A percentile compares a stretch with the other conserved stretches of the same genome.
These are phyloP conservation scores for Silene coronaria DNA, from an alignment of 179 eudicot species.

Conservation along the genomic window DNA sequence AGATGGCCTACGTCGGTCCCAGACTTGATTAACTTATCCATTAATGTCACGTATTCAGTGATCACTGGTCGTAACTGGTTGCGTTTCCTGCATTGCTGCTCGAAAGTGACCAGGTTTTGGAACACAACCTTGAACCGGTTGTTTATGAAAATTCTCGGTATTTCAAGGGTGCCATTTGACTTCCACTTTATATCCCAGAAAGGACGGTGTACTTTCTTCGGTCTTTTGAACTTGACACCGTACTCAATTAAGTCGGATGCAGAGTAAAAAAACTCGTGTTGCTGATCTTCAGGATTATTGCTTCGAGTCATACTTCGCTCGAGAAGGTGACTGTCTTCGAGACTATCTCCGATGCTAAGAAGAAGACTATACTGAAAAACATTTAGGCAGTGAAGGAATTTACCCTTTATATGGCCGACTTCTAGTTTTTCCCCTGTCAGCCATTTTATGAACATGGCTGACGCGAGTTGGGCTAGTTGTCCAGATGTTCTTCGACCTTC, in stretches of 20 bases:
- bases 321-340: background rate
- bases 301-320: background rate
- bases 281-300: background rate
- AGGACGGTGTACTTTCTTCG: background rate
- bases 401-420: background rate
- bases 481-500: background rate
- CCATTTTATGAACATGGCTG: slow-evolving; percentile 5
- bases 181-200: background rate
- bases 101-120: slow-evolving; percentile 1
- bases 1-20: background rate
- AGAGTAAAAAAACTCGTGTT: slow-evolving; percentile 1
- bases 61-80: background rate
- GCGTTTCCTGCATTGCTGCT: background rate
- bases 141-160: background rate
- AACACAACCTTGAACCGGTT: background rate
- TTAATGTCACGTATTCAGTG: background rate
- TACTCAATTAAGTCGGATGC: background rate
- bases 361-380: background rate
- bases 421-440: background rate
- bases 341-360: background rate
- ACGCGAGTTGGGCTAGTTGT: background rate
- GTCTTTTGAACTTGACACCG: slow-evolving; percentile 6
- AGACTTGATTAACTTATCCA: background rate
- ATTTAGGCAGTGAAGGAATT: background rate
- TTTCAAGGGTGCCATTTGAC: slow-evolving; percentile 1